Conservation (phyloP, 2,329 filamentous ascomycete genomes). For the Ophiostoma sp. region DNA sequence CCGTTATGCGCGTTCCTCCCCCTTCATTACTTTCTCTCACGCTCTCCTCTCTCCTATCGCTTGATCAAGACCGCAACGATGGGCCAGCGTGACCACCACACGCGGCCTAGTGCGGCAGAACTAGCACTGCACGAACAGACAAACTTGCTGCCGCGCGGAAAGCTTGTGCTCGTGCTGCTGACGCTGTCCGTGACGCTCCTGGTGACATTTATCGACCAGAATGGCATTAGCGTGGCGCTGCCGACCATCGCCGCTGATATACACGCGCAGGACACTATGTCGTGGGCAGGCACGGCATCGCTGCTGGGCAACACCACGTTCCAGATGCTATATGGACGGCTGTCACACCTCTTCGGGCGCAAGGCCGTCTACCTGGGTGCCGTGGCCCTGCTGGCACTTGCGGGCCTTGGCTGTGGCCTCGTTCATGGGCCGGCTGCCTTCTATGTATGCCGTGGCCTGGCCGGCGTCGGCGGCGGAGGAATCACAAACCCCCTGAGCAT, state of each 20-base stretch:
- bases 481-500: conserved; percentile 40
- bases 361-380: conserved; percentile 53
- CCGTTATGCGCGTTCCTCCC: too few species aligned
- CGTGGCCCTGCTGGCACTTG: conserved; percentile 47
- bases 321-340: conserved; percentile 57
- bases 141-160: too few species aligned
- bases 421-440: conserved; percentile 51
- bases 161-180: too few species aligned
- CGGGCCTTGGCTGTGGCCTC: conserved; percentile 55
- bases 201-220: conserved; percentile 48
- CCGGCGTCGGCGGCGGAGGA: conserved; percentile 58
- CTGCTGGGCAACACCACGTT: conserved; percentile 57
- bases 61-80: too few species aligned
- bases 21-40: too few species aligned
- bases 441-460: conserved; percentile 55
- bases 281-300: conserved; percentile 50
- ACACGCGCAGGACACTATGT: conserved; percentile 45
- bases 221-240: conserved; percentile 47
- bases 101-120: too few species aligned
- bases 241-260: conserved; percentile 45
- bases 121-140: too few species aligned
- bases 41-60: too few species aligned
- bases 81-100: too few species aligned
- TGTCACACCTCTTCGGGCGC: conserved; percentile 57
- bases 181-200: too few species aligned